Conservation (phyloP, 169 alveolate species). For the Plasmodium relictum region DNA sequence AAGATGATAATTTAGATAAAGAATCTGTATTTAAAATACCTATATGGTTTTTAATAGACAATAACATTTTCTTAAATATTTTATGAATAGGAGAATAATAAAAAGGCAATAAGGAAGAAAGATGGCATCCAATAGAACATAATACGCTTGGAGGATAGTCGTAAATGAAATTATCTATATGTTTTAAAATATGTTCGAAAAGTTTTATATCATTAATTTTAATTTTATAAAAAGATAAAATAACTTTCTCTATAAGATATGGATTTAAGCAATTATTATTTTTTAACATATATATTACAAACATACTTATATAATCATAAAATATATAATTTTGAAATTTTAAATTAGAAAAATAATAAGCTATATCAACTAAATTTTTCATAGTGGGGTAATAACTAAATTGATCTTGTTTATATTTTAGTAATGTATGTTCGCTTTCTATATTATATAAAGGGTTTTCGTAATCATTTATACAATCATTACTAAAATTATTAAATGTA, state of each 20-base stretch:
- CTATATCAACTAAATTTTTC: constrained; percentile 42
- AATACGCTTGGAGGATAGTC: constrained; percentile 73
- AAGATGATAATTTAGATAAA: constrained; percentile 75
- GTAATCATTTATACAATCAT: neutral
- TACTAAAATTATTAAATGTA: neutral
- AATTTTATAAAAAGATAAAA: constrained; percentile 66
- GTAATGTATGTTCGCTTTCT: constrained; percentile 33
- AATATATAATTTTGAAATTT: constrained; percentile 78
- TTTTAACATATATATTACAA: constrained; percentile 58
- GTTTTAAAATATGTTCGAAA: constrained; percentile 75
- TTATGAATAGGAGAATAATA: constrained; percentile 73
- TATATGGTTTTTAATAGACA: constrained; percentile 24
- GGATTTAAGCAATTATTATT: constrained; percentile 69
- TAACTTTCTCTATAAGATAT: constrained; percentile 51
- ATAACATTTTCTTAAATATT: constrained; percentile 61
- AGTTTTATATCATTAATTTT: constrained; percentile 83
- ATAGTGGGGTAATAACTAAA: constrained; percentile 67
- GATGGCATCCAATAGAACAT: constrained; percentile 39
- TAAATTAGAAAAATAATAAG: constrained; percentile 78
- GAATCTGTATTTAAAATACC: constrained; percentile 22
- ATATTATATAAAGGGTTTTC: neutral
- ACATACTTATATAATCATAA: constrained; percentile 76
- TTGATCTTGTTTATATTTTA: constrained; percentile 67
- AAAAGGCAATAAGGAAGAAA: constrained; percentile 47
- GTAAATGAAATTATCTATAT: constrained; percentile 43